Percentiles rank a stretch among this genome's conserved stretches.
Conservation (phyloP, 257 asterid species). For the Nicotiana attenuata region DNA sequence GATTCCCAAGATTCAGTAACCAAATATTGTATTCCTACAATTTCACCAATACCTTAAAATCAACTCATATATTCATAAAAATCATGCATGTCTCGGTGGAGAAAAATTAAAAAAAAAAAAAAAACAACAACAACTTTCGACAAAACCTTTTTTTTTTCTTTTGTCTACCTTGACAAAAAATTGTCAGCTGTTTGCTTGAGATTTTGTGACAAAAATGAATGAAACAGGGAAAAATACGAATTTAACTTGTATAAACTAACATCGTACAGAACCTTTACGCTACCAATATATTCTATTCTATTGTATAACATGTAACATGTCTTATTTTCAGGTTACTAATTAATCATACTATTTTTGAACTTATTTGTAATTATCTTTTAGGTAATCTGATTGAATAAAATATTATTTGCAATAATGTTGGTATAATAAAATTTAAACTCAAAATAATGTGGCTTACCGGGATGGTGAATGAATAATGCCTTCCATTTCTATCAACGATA, state of each 20-base stretch:
- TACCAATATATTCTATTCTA: fast-evolving
- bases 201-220: background rate
- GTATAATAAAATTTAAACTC: background rate
- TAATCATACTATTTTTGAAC: background rate
- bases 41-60: background rate
- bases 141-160: too few species aligned
- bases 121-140: too few species aligned
- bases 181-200: background rate
- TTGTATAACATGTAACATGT: too few species aligned
- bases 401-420: background rate
- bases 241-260: too few species aligned
- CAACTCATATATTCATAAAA: background rate
- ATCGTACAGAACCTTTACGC: fast-evolving
- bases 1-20: conserved; percentile 26
- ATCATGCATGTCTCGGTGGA: background rate
- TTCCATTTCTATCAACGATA: conserved; percentile 8
- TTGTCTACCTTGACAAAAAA: too few species aligned
- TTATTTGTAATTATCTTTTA: background rate
- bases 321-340: background rate
- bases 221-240: background rate
- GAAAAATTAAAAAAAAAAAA: background rate
- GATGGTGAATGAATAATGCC: conserved; percentile 24
- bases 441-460: conserved; percentile 15
- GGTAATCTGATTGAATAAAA: background rate
- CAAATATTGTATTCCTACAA: conserved; percentile 28